Evolutionary conservation across 2,329 filamentous ascomycete species (phyloP).

Genomic region (Sporothrix phasma): DNA sequence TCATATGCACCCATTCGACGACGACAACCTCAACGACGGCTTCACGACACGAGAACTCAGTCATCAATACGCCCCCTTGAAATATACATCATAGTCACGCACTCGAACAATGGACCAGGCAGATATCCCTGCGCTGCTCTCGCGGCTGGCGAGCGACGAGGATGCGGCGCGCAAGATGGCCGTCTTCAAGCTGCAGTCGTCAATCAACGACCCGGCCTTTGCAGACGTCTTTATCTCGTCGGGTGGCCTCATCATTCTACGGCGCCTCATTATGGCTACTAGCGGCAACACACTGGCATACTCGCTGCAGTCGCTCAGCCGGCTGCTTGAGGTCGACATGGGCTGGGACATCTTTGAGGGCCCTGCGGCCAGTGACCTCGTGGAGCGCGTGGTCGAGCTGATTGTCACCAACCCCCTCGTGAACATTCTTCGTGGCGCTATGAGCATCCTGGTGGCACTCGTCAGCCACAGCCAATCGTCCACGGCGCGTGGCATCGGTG

Average conservation of each 20-base stretch:
- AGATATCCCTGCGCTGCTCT: slow-evolving; percentile 54
- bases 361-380: slow-evolving; percentile 52
- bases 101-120: slow-evolving; percentile 57
- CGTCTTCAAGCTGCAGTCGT: slow-evolving; percentile 92
- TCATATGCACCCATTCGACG: background rate
- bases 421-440: slow-evolving; percentile 91
- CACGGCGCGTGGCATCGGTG: slow-evolving; percentile 26
- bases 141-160: slow-evolving; percentile 58
- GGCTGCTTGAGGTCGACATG: slow-evolving; percentile 90
- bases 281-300: slow-evolving; percentile 94
- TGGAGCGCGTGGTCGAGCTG: slow-evolving; percentile 73
- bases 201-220: slow-evolving; percentile 92
- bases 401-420: slow-evolving; percentile 93
- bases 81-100: background rate
- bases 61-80: background rate
- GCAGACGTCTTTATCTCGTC: slow-evolving; percentile 92
- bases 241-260: slow-evolving; percentile 71
- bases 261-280: slow-evolving; percentile 72
- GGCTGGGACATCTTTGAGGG: slow-evolving; percentile 84
- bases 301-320: slow-evolving; percentile 77
- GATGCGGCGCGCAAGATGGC: slow-evolving; percentile 97
- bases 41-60: background rate
- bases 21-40: background rate
- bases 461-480: slow-evolving; percentile 73
- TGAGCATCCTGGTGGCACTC: slow-evolving; percentile 90